phyloP scores from a whole-genome alignment of 352 stramenopile genomes.

The Phytophthora multivora region DNA sequence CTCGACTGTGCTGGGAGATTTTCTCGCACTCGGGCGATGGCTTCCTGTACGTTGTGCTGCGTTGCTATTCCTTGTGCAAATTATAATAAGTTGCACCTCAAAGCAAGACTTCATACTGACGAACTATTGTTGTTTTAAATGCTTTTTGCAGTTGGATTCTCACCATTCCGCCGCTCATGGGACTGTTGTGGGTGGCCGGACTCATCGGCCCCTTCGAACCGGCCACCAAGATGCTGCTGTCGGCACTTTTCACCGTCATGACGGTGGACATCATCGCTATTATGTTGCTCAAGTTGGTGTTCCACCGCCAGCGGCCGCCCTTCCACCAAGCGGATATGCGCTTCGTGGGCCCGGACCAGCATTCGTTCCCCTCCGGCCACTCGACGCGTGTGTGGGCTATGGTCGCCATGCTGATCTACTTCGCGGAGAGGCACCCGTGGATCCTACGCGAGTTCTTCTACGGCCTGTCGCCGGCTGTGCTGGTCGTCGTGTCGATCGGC shows the following conservation, averaged over 20 bases:
- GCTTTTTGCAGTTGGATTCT: slow-evolving; percentile 39
- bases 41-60: slow-evolving; percentile 64
- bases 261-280: slow-evolving; percentile 79
- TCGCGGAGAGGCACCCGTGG: slow-evolving; percentile 52
- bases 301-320: slow-evolving; percentile 73
- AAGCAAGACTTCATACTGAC: background rate
- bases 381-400: slow-evolving; percentile 79
- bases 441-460: slow-evolving; percentile 61
- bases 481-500: slow-evolving; percentile 47
- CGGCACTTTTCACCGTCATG: slow-evolving; percentile 44
- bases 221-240: slow-evolving; percentile 44
- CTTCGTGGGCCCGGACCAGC: slow-evolving; percentile 84
- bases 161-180: slow-evolving; percentile 45
- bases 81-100: no score
- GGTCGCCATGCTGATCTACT: slow-evolving; percentile 63
- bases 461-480: slow-evolving; percentile 37
- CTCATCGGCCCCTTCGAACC: slow-evolving; percentile 37
- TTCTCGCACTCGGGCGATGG: slow-evolving; percentile 85
- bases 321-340: slow-evolving; percentile 74
- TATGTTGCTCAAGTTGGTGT: slow-evolving; percentile 76
- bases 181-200: slow-evolving; percentile 38
- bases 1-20: slow-evolving; percentile 71
- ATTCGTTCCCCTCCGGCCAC: slow-evolving; percentile 87
- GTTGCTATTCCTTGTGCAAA: background rate
- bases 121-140: background rate